Evolutionary conservation across 371 early-diverging fungal species (phyloP), one percentile per base, ranked within the genome.

Genomic region (Rhizomucor pusillus): DNA sequence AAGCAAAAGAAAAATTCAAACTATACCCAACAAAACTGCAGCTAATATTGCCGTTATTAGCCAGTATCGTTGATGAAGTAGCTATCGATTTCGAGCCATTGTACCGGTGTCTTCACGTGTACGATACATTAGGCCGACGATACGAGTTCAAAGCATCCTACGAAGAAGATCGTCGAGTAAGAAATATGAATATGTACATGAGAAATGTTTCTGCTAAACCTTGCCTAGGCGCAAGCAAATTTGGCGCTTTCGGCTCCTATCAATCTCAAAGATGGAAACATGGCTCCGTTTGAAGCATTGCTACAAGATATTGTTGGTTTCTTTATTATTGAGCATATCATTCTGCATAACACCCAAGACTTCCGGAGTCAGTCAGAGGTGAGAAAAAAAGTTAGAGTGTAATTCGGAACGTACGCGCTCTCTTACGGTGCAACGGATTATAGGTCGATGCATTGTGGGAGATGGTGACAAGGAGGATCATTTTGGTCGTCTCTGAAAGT

Each of bases 31-130:
- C n/a, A 9, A 37, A 37, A 11, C 37, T 37, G 37, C 14, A 37
- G 37, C 37, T 37, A 37, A 37, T 37, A 37, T 14, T 37, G 14
- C 14, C 14, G 37, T 37, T 37, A 11, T 14, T 64, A 89, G 88
- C 81, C 29, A 81, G 86, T 51, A 75, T 84, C 24, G 43, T 87
- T 47, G 87, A 90, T 59, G 81, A 85, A 13, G 77, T 89, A 9
- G 75, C 89, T 20, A 81, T 99, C 51, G 94, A 97, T 65, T 92
- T 97, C 72, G 87, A 89, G 59, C 95, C 98, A 12, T 75, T 99
- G 47, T 97, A 93, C 75, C 93, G 93, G 66, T 94, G 97, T 60
- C 80, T 98, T 40, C 95, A 97, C 60, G 95, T 99, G 36, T 86
- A 94, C 65, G 91, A 91, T 54, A 91, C 93, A 16, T 82, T 99